Evolutionary conservation across 441 rosid species (phyloP), one percentile per base, ranked within the genome.

Genomic region (Corymbia citriodora): DNA sequence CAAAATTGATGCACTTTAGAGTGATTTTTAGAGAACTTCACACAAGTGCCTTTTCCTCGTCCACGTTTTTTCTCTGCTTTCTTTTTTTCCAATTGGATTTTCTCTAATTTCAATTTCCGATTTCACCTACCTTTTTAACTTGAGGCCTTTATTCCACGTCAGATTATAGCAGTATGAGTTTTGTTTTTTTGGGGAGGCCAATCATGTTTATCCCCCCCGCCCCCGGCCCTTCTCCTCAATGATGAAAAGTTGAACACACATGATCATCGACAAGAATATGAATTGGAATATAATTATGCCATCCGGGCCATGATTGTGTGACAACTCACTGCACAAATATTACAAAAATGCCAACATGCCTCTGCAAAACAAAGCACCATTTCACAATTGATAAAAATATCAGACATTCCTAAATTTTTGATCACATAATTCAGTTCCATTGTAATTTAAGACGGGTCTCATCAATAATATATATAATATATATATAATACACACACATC

Each of bases 1-100:
- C 17, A 11, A 45, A 45, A 8, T 23, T 0, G 18, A 12, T 0
- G 2, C n/a, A 45, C 85, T 45, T 79, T 14, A 23, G 8, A 79
- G 52, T 40, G 52, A 15, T 79, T 6, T 12, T 79, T 3, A 7
- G 12, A 7, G 13, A 79, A 12, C 85, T 45, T 79, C 3, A 8
- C 12, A 10, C n/a, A 3, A 74, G 29, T 11, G 50, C 29, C 29
- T 74, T 74, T 74, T 19, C 50, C 5, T 36, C 5, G 14, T 40
- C 0, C 2, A 45, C 17, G 4, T 23, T 21, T 21, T 74, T 21
- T 19, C 11, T 72, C 7, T 17, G 11, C 16, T 63, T 11, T 27
- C 16, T 29, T 12, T 27, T 27, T 33, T 19, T 72, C 12, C 4
- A 36, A 45, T 72, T 23, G 45, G 27, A 36, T 36, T 36, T 72